Conservation (phyloP, 2,329 filamentous ascomycete genomes). For the Penicillium sp. region DNA sequence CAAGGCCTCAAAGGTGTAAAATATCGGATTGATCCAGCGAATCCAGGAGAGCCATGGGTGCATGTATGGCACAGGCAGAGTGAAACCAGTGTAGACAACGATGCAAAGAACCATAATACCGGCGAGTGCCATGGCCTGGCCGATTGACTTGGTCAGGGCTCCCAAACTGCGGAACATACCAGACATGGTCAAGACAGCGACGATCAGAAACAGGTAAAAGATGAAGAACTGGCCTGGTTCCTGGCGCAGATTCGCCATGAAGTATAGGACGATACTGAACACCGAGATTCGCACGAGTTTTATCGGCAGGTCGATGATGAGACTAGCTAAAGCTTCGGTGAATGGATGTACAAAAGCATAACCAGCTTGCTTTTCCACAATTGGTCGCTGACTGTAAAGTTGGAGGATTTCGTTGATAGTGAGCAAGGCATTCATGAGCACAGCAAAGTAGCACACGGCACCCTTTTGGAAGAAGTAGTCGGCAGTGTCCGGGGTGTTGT, state of each 20-base stretch:
- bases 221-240: conserved; percentile 81
- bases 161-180: conserved; percentile 83
- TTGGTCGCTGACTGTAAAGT: conserved; percentile 29
- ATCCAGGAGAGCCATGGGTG: conserved; percentile 81
- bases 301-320: conserved; percentile 62
- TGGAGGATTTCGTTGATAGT: conserved; percentile 48
- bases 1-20: conserved; percentile 78
- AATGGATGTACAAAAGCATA: conserved; percentile 37
- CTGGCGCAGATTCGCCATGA: conserved; percentile 78
- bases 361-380: conserved; percentile 35
- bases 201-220: conserved; percentile 76
- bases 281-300: conserved; percentile 72
- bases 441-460: conserved; percentile 81
- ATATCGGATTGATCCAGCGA: conserved; percentile 77
- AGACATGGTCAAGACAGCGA: conserved; percentile 69
- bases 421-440: conserved; percentile 81
- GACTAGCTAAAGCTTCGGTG: conserved; percentile 19
- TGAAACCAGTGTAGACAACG: conserved; percentile 56
- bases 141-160: conserved; percentile 69
- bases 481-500: conserved; percentile 68
- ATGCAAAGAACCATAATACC: conserved; percentile 51
- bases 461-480: conserved; percentile 75
- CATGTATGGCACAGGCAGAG: conserved; percentile 61
- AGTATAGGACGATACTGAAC: conserved; percentile 83
- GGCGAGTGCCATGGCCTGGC: conserved; percentile 60